These are phyloP conservation scores for Plasmodium berghei DNA, from an alignment of 169 alveolate genomes.

Conservation along the genomic window DNA sequence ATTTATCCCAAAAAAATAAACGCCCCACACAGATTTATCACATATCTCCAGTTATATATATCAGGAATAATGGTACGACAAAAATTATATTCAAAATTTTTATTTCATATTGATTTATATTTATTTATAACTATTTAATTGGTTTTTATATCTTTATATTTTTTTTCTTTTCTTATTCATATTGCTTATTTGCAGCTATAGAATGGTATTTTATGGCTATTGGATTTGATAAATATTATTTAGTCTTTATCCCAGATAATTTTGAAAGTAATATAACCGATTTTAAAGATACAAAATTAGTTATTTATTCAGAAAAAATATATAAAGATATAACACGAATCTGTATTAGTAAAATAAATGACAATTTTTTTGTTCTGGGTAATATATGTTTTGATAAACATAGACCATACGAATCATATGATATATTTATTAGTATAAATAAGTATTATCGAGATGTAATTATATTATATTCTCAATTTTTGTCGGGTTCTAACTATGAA, in stretches of 20 bases:
- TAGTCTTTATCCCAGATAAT: conserved; percentile 57
- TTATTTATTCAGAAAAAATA: conserved; percentile 28
- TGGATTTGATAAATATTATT: conserved; percentile 47
- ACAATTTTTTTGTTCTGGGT: conserved; percentile 63
- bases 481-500: conserved; percentile 48
- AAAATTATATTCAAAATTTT: background rate
- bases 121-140: background rate
- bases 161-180: background rate
- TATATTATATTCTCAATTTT: conserved; percentile 50
- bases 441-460: conserved; percentile 72
- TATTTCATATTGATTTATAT: background rate
- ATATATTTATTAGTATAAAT: conserved; percentile 65
- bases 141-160: background rate
- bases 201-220: conserved; percentile 70
- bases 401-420: conserved; percentile 45
- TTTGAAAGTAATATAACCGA: conserved; percentile 69
- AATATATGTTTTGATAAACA: conserved; percentile 23
- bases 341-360: conserved; percentile 52
- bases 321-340: conserved; percentile 71
- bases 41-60: conserved; percentile 57
- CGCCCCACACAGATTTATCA: conserved; percentile 48
- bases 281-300: conserved; percentile 26
- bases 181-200: conserved; percentile 3
- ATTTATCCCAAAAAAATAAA: conserved; percentile 16
- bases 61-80: conserved; percentile 44